These are phyloP conservation scores for Neopestalotiopsis sp. DNA, from an alignment of 2,329 filamentous ascomycete species.

Conservation along the genomic window DNA sequence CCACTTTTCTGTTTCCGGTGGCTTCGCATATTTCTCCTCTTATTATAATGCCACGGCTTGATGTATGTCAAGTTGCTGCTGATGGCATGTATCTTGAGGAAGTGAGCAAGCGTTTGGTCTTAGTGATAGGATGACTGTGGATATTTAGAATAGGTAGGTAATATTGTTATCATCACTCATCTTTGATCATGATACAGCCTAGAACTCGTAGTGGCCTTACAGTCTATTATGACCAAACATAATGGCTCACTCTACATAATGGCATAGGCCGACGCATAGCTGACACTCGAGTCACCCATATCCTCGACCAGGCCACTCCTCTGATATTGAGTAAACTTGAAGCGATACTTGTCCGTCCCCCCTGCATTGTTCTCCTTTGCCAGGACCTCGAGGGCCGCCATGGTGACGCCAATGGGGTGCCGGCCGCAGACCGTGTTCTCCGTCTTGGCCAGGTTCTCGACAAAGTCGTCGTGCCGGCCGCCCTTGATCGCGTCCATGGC, in stretches of 20 bases:
- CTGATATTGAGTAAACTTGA: constrained; percentile 86
- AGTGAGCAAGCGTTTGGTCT: too few species aligned
- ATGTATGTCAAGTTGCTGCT: too few species aligned
- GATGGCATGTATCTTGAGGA: too few species aligned
- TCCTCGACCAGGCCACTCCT: constrained; percentile 77
- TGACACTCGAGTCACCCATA: constrained; percentile 82
- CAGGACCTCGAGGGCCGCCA: constrained; percentile 82
- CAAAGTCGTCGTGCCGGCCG: constrained; percentile 74
- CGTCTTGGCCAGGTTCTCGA: constrained; percentile 71
- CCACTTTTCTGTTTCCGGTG: background rate
- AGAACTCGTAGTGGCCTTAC: too few species aligned
- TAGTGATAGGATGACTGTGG: too few species aligned
- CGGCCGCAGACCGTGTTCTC: constrained; percentile 93
- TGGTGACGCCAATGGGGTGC: constrained; percentile 91
- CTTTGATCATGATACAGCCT: too few species aligned
- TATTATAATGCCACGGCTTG: too few species aligned
- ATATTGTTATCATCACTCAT: too few species aligned
- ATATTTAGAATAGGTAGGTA: too few species aligned
- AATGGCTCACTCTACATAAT: constrained; percentile 56
- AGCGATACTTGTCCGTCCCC: constrained; percentile 54
- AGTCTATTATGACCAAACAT: background rate
- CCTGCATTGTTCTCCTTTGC: constrained; percentile 37
- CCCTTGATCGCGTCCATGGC: constrained; percentile 86
- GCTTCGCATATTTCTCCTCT: background rate
- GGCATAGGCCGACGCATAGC: constrained; percentile 93